Evolutionary conservation across 257 asterid genomes (phyloP).

Genomic region (Jacaranda mimosifolia): DNA sequence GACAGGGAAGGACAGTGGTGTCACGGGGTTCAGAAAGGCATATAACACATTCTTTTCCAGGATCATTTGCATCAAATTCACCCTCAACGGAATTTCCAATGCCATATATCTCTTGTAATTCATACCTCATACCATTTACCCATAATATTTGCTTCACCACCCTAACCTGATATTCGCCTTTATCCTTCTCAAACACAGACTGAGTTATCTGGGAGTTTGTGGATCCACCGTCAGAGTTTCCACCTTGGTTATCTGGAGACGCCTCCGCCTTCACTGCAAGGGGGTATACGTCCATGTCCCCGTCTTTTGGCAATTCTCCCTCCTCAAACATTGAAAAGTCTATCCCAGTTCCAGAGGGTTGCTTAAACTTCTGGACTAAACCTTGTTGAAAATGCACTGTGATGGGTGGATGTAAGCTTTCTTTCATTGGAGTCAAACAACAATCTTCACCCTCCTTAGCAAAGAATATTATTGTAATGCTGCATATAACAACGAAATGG

Average conservation of each 20-base stretch:
- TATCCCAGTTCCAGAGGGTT: constrained; percentile 89
- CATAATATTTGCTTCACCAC: constrained; percentile 94
- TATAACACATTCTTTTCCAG: constrained; percentile 95
- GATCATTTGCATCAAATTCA: constrained; percentile 78
- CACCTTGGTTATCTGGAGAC: constrained; percentile 47
- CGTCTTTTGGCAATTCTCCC: constrained; percentile 65
- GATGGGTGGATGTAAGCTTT: constrained; percentile 69
- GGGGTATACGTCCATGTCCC: constrained; percentile 74
- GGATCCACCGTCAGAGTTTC: constrained; percentile 53
- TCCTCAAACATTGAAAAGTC: constrained; percentile 74
- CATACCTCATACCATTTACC: constrained; percentile 92
- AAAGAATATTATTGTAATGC: constrained; percentile 84
- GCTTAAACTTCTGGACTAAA: constrained; percentile 84
- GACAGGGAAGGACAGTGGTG: constrained; percentile 96
- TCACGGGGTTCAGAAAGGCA: constrained; percentile 97
- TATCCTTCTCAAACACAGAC: constrained; percentile 86
- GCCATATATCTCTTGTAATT: constrained; percentile 90
- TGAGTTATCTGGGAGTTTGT: constrained; percentile 89
- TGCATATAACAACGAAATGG: constrained; percentile 45
- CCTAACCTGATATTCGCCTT: constrained; percentile 79
- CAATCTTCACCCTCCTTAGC: constrained; percentile 95
- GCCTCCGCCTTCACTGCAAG: constrained; percentile 93
- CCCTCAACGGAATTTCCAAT: constrained; percentile 83
- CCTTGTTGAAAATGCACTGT: constrained; percentile 78
- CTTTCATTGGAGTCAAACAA: constrained; percentile 72